Conservation (phyloP, 148 eudicot species). For the Rhododendron kiyosumense region DNA sequence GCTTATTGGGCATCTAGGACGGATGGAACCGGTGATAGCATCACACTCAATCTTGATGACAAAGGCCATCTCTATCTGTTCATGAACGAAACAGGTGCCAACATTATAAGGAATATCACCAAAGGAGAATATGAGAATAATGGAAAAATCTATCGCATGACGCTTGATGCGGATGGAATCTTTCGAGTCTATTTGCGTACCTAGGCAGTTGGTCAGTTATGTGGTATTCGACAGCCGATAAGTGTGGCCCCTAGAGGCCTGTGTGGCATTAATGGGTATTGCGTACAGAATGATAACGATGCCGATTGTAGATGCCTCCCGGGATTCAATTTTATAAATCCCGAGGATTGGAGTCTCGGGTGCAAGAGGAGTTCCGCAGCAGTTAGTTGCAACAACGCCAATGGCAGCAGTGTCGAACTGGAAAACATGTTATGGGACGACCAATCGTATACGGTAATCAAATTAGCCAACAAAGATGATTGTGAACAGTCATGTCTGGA, state of each 20-base stretch:
- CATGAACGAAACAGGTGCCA: slow-evolving; percentile 5
- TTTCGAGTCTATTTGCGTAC: slow-evolving; percentile 16
- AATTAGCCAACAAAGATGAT: too few relatives aligned
- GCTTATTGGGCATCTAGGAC: too few relatives aligned
- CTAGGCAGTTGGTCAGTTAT: neutral
- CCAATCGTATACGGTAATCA: too few relatives aligned
- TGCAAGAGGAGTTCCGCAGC: neutral
- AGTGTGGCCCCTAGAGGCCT: neutral
- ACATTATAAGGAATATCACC: slow-evolving; percentile 4
- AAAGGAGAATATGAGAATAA: neutral
- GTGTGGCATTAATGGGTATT: slow-evolving; percentile 10
- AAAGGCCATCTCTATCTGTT: slow-evolving; percentile 15
- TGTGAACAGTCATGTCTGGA: too few relatives aligned
- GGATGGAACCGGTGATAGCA: too few relatives aligned
- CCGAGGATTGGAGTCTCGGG: neutral
- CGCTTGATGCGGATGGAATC: slow-evolving; percentile 15
- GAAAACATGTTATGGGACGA: too few relatives aligned
- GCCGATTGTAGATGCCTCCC: slow-evolving; percentile 3
- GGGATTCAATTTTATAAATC: neutral
- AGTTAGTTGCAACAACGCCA: neutral
- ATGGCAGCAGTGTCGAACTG: too few relatives aligned
- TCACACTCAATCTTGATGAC: too few relatives aligned
- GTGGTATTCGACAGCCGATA: neutral
- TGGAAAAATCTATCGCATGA: neutral
- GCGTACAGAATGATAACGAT: neutral